Evolutionary conservation across 495 filamentous ascomycete genomes (phyloP).

Genomic region (Aspergillus egyptiacus): DNA sequence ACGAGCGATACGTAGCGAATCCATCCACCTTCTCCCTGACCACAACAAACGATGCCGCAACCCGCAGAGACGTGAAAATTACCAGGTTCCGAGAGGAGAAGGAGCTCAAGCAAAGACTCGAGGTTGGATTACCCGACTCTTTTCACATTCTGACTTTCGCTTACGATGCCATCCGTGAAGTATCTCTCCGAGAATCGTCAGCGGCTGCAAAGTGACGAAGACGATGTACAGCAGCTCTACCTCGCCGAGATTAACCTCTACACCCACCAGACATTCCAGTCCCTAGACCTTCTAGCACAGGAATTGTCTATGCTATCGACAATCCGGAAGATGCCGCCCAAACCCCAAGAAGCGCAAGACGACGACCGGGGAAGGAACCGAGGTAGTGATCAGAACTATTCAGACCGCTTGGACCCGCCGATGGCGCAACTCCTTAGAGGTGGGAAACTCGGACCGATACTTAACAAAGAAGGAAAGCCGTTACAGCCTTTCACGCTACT

Average conservation of each 20-base stretch:
- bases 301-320: constrained; percentile 76
- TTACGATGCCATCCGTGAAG: constrained; percentile 35
- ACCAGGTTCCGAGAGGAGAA: constrained; percentile 80
- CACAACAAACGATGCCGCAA: constrained; percentile 61
- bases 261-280: constrained; percentile 75
- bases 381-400: constrained; percentile 47
- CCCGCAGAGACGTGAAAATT: constrained; percentile 76
- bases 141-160: constrained; percentile 9
- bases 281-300: constrained; percentile 74
- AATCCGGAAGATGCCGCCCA: constrained; percentile 48
- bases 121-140: constrained; percentile 40
- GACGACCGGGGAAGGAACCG: constrained; percentile 47
- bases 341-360: constrained; percentile 24
- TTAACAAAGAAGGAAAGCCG: constrained; percentile 79
- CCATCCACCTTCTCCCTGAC: constrained; percentile 64
- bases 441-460: constrained; percentile 61
- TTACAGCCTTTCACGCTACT: constrained; percentile 86
- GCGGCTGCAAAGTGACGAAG: constrained; percentile 65
- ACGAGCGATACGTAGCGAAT: constrained; percentile 61
- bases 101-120: constrained; percentile 74
- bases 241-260: constrained; percentile 65
- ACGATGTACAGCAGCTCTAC: constrained; percentile 69
- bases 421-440: constrained; percentile 48
- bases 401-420: constrained; percentile 67
- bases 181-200: constrained; percentile 55